Evolutionary conservation across 2,329 filamentous ascomycete genomes (phyloP).

Genomic region (Cercospora sp.): DNA sequence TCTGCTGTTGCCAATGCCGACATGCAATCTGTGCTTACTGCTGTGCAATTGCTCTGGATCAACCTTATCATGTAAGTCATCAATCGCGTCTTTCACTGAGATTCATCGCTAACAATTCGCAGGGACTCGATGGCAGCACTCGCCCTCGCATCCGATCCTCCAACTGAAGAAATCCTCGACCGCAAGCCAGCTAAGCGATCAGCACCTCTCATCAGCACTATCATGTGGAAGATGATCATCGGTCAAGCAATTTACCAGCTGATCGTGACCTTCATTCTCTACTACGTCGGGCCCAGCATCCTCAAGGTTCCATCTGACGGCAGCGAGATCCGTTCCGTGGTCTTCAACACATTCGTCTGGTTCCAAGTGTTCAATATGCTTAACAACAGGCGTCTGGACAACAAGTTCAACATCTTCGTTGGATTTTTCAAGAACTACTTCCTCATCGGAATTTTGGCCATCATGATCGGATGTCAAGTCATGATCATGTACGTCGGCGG

Average conservation of each 20-base stretch:
- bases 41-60: constrained; percentile 92
- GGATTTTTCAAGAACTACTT: constrained; percentile 81
- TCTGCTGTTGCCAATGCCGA: constrained; percentile 72
- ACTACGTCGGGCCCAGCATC: constrained; percentile 68
- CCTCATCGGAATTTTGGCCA: constrained; percentile 78
- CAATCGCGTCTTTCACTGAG: background rate
- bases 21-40: constrained; percentile 75
- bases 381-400: constrained; percentile 94
- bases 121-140: constrained; percentile 88
- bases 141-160: constrained; percentile 84
- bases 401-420: constrained; percentile 93
- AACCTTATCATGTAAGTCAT: constrained; percentile 74
- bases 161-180: constrained; percentile 74
- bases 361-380: constrained; percentile 99
- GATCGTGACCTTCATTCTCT: constrained; percentile 72
- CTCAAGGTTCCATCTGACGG: constrained; percentile 55
- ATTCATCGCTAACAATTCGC: background rate
- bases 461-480: constrained; percentile 87
- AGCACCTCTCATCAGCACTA: constrained; percentile 75
- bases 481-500: constrained; percentile 89
- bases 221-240: constrained; percentile 99
- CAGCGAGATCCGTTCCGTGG: constrained; percentile 69
- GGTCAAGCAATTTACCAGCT: constrained; percentile 91
- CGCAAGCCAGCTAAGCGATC: constrained; percentile 75
- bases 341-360: constrained; percentile 99